These are phyloP conservation scores for Alopecurus myosuroides DNA, from an alignment of 176 grass and related monocot species.

Conservation along the genomic window DNA sequence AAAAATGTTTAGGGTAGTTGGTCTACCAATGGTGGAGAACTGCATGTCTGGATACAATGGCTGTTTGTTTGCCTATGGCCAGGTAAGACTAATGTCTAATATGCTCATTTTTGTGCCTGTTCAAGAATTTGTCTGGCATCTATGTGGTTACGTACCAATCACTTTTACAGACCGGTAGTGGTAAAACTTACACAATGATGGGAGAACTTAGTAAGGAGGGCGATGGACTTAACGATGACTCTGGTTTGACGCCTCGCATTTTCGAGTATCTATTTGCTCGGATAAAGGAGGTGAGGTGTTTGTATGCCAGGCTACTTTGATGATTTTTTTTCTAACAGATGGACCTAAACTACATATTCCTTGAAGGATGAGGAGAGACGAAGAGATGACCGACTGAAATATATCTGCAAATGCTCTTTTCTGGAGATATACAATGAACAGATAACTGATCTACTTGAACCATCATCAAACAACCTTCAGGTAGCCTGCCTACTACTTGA, in stretches of 20 bases:
- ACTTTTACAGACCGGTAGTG: conserved; percentile 69
- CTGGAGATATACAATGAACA: conserved; percentile 97
- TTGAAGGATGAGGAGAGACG: conserved; percentile 77
- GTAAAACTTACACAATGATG: conserved; percentile 95
- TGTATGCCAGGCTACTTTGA: neutral
- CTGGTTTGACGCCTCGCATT: conserved; percentile 88
- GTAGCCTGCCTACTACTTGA: conserved; percentile 25
- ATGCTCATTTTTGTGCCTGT: neutral
- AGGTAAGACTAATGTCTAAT: conserved; percentile 44
- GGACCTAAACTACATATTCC: neutral
- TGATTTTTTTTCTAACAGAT: neutral
- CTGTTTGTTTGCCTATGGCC: conserved; percentile 93
- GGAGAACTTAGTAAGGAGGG: conserved; percentile 65
- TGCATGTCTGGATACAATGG: conserved; percentile 98
- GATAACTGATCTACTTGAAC: conserved; percentile 89
- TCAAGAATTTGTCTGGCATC: neutral
- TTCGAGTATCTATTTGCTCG: conserved; percentile 77
- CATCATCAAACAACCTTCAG: conserved; percentile 83
- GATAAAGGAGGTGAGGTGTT: conserved; percentile 68
- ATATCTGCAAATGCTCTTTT: conserved; percentile 88
- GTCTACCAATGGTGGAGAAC: conserved; percentile 89
- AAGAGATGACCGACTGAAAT: conserved; percentile 64
- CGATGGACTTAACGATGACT: conserved; percentile 42
- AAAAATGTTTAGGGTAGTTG: conserved; percentile 80
- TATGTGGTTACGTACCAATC: neutral